These are phyloP conservation scores for Pythium graminicola DNA, from an alignment of 352 stramenopile genomes.

Conservation along the genomic window DNA sequence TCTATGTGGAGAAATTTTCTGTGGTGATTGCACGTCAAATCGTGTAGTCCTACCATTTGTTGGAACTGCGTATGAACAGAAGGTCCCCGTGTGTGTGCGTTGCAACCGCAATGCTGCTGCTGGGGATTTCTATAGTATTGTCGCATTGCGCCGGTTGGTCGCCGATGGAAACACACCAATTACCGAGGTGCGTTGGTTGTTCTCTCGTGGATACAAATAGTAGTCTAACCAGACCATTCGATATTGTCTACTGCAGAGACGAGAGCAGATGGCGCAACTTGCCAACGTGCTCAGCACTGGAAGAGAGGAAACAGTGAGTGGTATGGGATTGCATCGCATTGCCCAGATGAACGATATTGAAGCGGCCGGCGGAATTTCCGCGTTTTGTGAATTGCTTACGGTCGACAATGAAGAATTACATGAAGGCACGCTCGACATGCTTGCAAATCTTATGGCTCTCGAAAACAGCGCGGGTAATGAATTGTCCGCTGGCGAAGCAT, in stretches of 20 bases:
- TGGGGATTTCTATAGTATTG: conserved; percentile 69
- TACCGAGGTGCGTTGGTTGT: conserved; percentile 27
- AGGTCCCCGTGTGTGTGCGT: conserved; percentile 63
- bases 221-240: too few species aligned
- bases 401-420: conserved; percentile 51
- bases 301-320: conserved; percentile 49
- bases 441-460: conserved; percentile 67
- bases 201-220: too few species aligned
- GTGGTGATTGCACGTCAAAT: conserved; percentile 65
- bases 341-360: conserved; percentile 83
- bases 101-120: conserved; percentile 68
- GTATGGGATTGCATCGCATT: conserved; percentile 68
- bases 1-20: conserved; percentile 70
- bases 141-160: conserved; percentile 53
- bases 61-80: conserved; percentile 49
- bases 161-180: conserved; percentile 33
- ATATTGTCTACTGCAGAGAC: conserved; percentile 31
- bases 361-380: conserved; percentile 59
- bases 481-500: conserved; percentile 50
- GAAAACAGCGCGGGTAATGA: conserved; percentile 70
- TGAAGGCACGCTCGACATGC: conserved; percentile 57
- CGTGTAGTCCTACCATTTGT: conserved; percentile 62
- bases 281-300: conserved; percentile 45
- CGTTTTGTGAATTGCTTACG: conserved; percentile 56
- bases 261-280: conserved; percentile 62